These are phyloP conservation scores for Saccharomyces paradoxus DNA, from an alignment of 805 yeast species.

Conservation along the genomic window DNA sequence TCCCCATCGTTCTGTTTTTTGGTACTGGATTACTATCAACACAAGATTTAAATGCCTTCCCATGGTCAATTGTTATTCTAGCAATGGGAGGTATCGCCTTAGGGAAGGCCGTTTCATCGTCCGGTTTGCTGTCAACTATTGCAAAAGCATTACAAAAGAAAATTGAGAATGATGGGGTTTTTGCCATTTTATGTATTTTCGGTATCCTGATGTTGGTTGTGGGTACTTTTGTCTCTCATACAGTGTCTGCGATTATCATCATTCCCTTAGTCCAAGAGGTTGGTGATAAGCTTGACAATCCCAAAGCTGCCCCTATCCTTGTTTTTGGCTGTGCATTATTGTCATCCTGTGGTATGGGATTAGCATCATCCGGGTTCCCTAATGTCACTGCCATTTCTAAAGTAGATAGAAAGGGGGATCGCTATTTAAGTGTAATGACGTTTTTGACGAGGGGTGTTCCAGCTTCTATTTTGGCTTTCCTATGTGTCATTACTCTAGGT, in stretches of 20 bases:
- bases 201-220: constrained; percentile 71
- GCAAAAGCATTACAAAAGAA: constrained; percentile 56
- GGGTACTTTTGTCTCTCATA: constrained; percentile 91
- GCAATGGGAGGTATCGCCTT: constrained; percentile 95
- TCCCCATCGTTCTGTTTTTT: constrained; percentile 76
- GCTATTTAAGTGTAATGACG: constrained; percentile 69
- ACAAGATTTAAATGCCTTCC: constrained; percentile 83
- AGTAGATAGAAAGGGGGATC: constrained; percentile 80
- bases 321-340: constrained; percentile 43
- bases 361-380: constrained; percentile 93
- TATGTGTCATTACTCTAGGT: constrained; percentile 66
- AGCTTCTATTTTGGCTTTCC: constrained; percentile 62
- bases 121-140: constrained; percentile 71
- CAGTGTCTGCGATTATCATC: constrained; percentile 87
- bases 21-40: constrained; percentile 77
- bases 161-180: constrained; percentile 54
- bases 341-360: constrained; percentile 89
- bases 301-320: constrained; percentile 51
- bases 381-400: constrained; percentile 91
- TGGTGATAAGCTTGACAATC: constrained; percentile 58
- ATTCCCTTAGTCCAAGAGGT: constrained; percentile 81
- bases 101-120: constrained; percentile 85
- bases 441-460: constrained; percentile 88
- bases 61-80: constrained; percentile 86
- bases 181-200: constrained; percentile 65